Evolutionary conservation across 257 asterid species (phyloP), one percentile per base, ranked within the genome.

Genomic region (Salvia splendens): DNA sequence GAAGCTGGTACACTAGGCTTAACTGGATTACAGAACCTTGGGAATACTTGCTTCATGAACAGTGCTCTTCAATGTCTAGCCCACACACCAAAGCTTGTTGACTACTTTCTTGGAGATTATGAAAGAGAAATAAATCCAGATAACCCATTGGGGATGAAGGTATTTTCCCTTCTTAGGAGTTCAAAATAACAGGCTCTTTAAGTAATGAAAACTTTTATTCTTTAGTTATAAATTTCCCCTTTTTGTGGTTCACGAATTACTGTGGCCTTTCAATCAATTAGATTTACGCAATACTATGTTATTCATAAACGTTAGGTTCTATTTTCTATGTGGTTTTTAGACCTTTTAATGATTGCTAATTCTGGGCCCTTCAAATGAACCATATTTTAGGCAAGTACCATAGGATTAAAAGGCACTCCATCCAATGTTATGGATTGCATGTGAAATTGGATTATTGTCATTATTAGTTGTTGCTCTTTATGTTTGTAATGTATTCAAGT

Each of bases 11-110:
- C 84, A 51, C 75, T 94, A 85, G 97, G 97, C 69, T 82, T 88
- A 75, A 88, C 97, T 68, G 96, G 97, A 72, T 73, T 91, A 72
- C 97, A 94, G 64, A 94, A 94, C 68, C 86, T 94, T 71, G 99
- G 99, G 64, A 93, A 93, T 76, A 93, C 97, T 64, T 93, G 97
- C 81, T 93, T 93, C 83, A 94, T 94, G 97, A 94, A 94, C 80
- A 94, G 97, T 72, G 81, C 95, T 77, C 80, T 94, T 68, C 99
- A 94, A 79, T 94, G 99, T 77, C 82, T 94, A 70, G 95, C 88
- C 36, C 99, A 91, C 77, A 94, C 97, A 0, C 97, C 97, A 36
- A 88, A 85, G 89, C 87, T 94, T 61, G 95, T 90, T 65, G 99
- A 91, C 83, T 94, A 84, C 89, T 94, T 94, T 82, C 99, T 94